phyloP scores from a whole-genome alignment of 306 rosid genomes.

The Trichosanthes cucumerina region DNA sequence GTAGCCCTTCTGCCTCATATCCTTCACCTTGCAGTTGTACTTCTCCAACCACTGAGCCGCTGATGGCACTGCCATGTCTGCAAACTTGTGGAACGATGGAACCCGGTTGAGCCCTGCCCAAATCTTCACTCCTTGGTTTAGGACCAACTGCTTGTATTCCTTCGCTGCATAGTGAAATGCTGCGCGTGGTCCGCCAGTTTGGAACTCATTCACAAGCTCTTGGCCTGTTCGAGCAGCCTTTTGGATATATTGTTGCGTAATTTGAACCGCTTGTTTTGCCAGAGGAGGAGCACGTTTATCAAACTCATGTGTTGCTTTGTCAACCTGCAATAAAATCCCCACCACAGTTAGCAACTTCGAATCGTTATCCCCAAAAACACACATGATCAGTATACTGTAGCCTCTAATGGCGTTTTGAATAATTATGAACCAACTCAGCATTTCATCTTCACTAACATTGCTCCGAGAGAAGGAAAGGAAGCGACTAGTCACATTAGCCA shows the following conservation, averaged over 20 bases:
- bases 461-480: background rate
- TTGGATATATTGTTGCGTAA: constrained; percentile 22
- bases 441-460: background rate
- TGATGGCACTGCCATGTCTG: constrained; percentile 38
- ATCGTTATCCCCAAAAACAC: background rate
- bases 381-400: background rate
- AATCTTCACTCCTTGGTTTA: constrained; percentile 33
- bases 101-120: constrained; percentile 38
- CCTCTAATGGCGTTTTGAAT: background rate
- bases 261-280: constrained; percentile 36
- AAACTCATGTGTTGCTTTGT: constrained; percentile 35
- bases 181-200: constrained; percentile 46
- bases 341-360: background rate
- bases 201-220: constrained; percentile 32
- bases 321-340: constrained; percentile 36
- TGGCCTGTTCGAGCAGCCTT: constrained; percentile 25
- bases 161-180: constrained; percentile 38
- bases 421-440: background rate
- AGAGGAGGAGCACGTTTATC: constrained; percentile 49
- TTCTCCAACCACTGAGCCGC: constrained; percentile 37
- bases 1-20: constrained; percentile 41
- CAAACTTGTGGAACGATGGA: constrained; percentile 39
- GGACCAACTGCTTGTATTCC: constrained; percentile 42
- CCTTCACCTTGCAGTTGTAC: constrained; percentile 44
- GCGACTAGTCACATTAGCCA: background rate